phyloP scores from a whole-genome alignment of 345 rosid genomes.

The Gossypioides kirkii region DNA sequence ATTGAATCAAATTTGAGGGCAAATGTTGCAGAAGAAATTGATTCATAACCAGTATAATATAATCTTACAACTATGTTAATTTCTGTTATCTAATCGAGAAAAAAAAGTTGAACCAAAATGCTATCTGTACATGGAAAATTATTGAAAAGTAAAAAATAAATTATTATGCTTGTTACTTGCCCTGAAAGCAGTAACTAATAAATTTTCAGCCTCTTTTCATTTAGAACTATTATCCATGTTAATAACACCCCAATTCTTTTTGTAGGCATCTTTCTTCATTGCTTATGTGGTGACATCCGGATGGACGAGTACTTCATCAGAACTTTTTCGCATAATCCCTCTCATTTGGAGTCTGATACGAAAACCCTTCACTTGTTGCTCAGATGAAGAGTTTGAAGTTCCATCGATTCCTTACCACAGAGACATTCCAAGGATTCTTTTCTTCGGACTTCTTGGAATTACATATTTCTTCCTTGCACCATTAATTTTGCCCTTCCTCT shows the following conservation, averaged over 20 bases:
- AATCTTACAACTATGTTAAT: not conserved
- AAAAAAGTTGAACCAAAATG: not conserved
- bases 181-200: not conserved
- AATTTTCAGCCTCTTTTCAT: not conserved
- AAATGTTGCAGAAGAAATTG: not conserved
- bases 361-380: conserved; percentile 43
- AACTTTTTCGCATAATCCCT: conserved; percentile 81
- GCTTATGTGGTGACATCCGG: conserved; percentile 96
- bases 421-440: conserved; percentile 80
- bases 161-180: not conserved
- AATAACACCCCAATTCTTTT: conserved; percentile 16
- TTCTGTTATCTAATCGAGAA: not conserved
- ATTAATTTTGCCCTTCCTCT: conserved; percentile 82
- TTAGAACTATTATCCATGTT: conserved; percentile 6
- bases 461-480: conserved; percentile 95
- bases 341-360: conserved; percentile 46
- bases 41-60: not conserved
- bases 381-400: conserved; percentile 54
- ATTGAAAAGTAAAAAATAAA: not conserved
- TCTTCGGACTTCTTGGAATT: conserved; percentile 85
- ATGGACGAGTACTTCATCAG: conserved; percentile 84
- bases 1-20: not conserved
- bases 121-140: not conserved
- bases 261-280: conserved; percentile 87
- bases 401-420: conserved; percentile 75